These are phyloP conservation scores for Cladosporium phlei DNA, from an alignment of 2,329 filamentous ascomycete genomes.

Conservation along the genomic window DNA sequence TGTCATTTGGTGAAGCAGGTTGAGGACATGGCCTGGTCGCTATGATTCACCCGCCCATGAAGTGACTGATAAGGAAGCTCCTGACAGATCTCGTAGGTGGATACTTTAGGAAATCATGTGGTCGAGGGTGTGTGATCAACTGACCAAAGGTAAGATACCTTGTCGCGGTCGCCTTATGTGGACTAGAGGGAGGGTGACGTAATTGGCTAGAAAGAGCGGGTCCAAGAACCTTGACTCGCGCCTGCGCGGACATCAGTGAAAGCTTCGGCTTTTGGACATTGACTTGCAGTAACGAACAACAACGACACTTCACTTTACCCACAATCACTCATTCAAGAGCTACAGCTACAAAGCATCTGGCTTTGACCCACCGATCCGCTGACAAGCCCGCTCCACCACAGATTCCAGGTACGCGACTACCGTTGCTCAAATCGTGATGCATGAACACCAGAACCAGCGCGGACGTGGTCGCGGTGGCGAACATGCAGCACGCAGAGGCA, in stretches of 20 bases:
- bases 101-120: no score
- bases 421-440: background rate
- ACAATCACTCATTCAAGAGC: no score
- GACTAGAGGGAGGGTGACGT: no score
- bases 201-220: no score
- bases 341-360: no score
- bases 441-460: background rate
- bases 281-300: background rate
- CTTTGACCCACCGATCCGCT: background rate
- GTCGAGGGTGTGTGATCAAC: no score
- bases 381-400: background rate
- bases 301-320: background rate
- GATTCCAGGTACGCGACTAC: background rate
- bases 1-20: background rate
- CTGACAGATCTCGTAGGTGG: no score
- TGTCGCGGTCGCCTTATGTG: no score
- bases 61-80: no score
- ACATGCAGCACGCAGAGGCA: background rate
- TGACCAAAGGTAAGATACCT: no score
- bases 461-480: background rate
- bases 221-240: background rate
- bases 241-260: constrained; percentile 4
- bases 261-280: constrained; percentile 3
- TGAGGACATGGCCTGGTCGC: constrained; percentile 7
- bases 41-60: background rate